Conservation (phyloP, 2,329 filamentous ascomycete genomes). For the Penicillium sp. region DNA sequence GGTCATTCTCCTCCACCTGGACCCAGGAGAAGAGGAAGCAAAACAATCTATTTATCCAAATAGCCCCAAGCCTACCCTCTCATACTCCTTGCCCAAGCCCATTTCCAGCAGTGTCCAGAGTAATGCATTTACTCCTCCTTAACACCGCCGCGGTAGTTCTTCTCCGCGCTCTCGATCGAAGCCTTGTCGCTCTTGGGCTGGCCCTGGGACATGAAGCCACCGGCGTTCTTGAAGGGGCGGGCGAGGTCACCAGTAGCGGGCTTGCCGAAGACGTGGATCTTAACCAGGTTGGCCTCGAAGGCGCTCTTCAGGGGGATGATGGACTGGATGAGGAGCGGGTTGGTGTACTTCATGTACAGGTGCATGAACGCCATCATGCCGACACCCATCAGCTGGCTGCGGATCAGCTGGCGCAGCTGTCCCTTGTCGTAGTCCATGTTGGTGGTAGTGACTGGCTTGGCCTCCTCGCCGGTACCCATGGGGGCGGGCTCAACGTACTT, state of each 20-base stretch:
- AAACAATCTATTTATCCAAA: neutral
- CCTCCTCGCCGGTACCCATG: slow-evolving; percentile 90
- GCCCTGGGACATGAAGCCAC: slow-evolving; percentile 73
- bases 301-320: slow-evolving; percentile 97
- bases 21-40: neutral
- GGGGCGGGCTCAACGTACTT: slow-evolving; percentile 97
- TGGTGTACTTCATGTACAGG: slow-evolving; percentile 99
- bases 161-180: slow-evolving; percentile 57
- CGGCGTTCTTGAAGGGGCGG: slow-evolving; percentile 87
- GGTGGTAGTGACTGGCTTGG: slow-evolving; percentile 94
- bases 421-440: slow-evolving; percentile 90
- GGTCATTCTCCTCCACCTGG: neutral
- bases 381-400: slow-evolving; percentile 90
- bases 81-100: neutral
- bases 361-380: slow-evolving; percentile 99
- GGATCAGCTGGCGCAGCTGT: slow-evolving; percentile 83
- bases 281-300: slow-evolving; percentile 91
- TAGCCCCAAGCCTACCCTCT: neutral
- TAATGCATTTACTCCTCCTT: slow-evolving; percentile 50
- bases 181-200: slow-evolving; percentile 91
- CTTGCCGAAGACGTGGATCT: slow-evolving; percentile 89
- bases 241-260: slow-evolving; percentile 88
- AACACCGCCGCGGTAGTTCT: slow-evolving; percentile 52
- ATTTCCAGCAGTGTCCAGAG: neutral
- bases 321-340: slow-evolving; percentile 96